Conservation (phyloP, 163 green algal genomes). For the Coccomyxa subellipsoidea region DNA sequence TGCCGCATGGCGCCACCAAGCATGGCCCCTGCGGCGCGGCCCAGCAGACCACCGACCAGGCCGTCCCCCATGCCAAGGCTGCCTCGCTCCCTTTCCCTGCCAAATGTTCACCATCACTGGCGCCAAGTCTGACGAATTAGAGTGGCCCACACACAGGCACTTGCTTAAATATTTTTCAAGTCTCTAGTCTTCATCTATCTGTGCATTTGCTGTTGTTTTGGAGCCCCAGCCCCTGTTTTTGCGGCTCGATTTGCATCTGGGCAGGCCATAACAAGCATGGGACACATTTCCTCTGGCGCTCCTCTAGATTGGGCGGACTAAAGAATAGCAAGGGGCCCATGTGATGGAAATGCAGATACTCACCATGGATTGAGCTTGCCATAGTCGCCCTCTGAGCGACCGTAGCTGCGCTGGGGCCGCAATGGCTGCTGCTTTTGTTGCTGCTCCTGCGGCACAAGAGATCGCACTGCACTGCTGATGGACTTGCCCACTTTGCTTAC, state of each 20-base stretch:
- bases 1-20: not conserved
- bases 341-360: not conserved
- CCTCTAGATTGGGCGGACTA: no score
- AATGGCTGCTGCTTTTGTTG: not conserved
- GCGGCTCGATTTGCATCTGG: no score
- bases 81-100: not conserved
- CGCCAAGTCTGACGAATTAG: no score
- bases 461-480: not conserved
- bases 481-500: not conserved
- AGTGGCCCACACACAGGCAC: no score
- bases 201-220: no score
- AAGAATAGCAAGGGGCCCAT: not conserved
- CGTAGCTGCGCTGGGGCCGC: constrained; percentile 1
- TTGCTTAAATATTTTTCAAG: not conserved
- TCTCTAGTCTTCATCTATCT: not conserved
- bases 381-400: not conserved
- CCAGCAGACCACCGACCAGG: not conserved
- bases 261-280: no score
- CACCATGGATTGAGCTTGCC: not conserved
- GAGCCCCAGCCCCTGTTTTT: no score
- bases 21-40: not conserved
- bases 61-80: not conserved
- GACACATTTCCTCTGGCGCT: no score
- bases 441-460: not conserved
- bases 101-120: not conserved